A percentile compares a stretch with the other conserved stretches of the same genome.
Evolutionary conservation across 495 filamentous ascomycete species (phyloP).

Genomic region (Lasiosphaeris hirsuta): DNA sequence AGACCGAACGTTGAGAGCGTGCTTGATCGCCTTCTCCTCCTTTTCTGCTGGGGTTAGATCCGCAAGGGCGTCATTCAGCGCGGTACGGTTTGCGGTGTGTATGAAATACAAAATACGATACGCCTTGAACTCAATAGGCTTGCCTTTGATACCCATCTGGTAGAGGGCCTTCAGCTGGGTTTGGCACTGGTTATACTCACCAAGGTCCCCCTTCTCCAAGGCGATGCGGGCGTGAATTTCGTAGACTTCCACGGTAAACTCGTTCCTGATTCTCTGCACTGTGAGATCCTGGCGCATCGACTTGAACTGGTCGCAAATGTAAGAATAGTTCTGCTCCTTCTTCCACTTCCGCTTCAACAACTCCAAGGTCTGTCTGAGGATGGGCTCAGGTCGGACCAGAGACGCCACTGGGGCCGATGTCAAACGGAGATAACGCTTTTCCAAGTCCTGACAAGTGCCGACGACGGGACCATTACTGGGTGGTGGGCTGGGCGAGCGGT

Average conservation of each 20-base stretch:
- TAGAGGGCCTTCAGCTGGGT: constrained; percentile 93
- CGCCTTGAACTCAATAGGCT: constrained; percentile 93
- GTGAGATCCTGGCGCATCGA: constrained; percentile 97
- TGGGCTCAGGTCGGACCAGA: constrained; percentile 76
- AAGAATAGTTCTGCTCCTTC: constrained; percentile 87
- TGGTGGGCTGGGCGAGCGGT: constrained; percentile 59
- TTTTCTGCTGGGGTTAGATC: constrained; percentile 98
- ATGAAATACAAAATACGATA: constrained; percentile 99
- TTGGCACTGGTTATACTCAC: constrained; percentile 99
- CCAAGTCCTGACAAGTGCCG: constrained; percentile 76
- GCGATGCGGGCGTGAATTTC: constrained; percentile 98
- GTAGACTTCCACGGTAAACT: constrained; percentile 93
- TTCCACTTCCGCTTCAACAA: constrained; percentile 92
- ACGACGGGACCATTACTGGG: constrained; percentile 73
- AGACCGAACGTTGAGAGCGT: constrained; percentile 88
- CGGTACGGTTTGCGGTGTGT: constrained; percentile 96
- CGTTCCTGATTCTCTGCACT: constrained; percentile 92
- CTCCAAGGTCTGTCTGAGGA: constrained; percentile 81
- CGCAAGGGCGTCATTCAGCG: constrained; percentile 95
- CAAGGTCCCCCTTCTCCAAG: constrained; percentile 95
- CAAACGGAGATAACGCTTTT: constrained; percentile 92
- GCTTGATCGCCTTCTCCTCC: constrained; percentile 74
- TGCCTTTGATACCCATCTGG: constrained; percentile 77
- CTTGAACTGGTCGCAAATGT: constrained; percentile 99
- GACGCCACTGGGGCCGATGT: constrained; percentile 84